Evolutionary conservation across 2,329 filamentous ascomycete genomes (phyloP).

Genomic region (Sporothrix luriei): DNA sequence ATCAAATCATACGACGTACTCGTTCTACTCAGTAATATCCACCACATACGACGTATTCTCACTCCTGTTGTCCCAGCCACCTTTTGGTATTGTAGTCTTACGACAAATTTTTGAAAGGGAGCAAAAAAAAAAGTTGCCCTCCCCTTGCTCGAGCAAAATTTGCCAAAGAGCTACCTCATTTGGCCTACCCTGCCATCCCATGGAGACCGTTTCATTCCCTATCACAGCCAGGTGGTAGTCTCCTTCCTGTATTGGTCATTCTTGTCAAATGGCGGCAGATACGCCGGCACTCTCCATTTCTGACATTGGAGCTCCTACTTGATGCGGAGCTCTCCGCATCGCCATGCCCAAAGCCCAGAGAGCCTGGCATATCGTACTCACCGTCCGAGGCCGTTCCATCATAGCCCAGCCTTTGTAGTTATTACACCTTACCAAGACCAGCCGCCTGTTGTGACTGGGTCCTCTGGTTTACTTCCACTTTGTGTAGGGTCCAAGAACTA

Average conservation of each 20-base stretch:
- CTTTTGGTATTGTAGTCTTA: too few relatives aligned
- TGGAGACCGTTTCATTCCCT: not conserved
- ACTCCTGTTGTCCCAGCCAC: not conserved
- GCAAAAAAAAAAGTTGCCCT: not conserved
- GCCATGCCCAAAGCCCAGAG: too few relatives aligned
- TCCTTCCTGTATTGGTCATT: conserved; percentile 23
- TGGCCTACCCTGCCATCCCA: not conserved
- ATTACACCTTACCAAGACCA: conserved; percentile 4
- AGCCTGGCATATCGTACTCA: not conserved
- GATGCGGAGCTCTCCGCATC: conserved; percentile 10
- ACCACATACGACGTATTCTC: too few relatives aligned
- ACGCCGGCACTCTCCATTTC: not conserved
- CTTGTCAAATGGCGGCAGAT: not conserved
- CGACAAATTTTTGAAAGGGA: not conserved
- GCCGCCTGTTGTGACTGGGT: not conserved
- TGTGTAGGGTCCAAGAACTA: not conserved
- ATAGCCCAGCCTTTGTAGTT: not conserved
- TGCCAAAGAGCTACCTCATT: not conserved
- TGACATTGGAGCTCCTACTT: not conserved
- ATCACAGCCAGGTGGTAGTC: conserved; percentile 3
- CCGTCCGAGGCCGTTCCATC: not conserved
- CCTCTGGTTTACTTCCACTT: not conserved
- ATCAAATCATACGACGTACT: too few relatives aligned
- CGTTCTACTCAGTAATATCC: too few relatives aligned
- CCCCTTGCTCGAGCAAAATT: not conserved